Evolutionary conservation across 257 asterid species (phyloP), one percentile per base, ranked within the genome.

Genomic region (Solanum appendiculatum): DNA sequence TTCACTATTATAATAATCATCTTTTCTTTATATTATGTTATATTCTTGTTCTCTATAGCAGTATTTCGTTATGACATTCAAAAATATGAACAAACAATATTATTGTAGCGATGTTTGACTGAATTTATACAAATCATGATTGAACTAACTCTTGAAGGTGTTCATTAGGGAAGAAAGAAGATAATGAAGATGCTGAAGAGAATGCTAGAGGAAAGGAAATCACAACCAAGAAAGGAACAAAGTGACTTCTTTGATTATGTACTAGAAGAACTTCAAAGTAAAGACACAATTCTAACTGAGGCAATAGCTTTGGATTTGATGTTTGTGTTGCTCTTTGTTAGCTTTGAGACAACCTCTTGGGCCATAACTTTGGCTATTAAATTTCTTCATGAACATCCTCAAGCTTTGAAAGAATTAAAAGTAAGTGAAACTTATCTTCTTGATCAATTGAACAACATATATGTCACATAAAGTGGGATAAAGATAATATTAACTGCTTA

Each of bases 291-390:
- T 69, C 92, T 96, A 31, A 96, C 98, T 0, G 98, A 95, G 91
- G 92, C 86, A 13, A 96, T 96, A 84, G 98, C 96, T 87, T 92
- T 95, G 82, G 99, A 96, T 87, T 93, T 96, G 91, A 96, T 96
- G 98, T 96, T 96, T 80, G 97, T 95, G 80, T 86, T 96, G 58
- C 99, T 96, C 87, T 96, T 96, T 88, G 99, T 96, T 89, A 96
- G 97, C 96, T 94, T 90, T 29, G 97, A 95, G 85, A 96, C 99
- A 23, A 96, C 98, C 86, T 96, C 99, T 72, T 82, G 93, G 63
- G 99, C 98, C 20, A 91, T 96, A 86, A 93, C 98, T 88, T 88
- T 92, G 36, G 97, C 96, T 7, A 54, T 91, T 27, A 96, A 94
- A 58, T 90, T 95, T 73, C 94, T 96, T 3, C 74, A 9, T 11